Base-by-base conservation (phyloP, 2,329 filamentous ascomycete species). In the Hirsutella thompsonii region DNA sequence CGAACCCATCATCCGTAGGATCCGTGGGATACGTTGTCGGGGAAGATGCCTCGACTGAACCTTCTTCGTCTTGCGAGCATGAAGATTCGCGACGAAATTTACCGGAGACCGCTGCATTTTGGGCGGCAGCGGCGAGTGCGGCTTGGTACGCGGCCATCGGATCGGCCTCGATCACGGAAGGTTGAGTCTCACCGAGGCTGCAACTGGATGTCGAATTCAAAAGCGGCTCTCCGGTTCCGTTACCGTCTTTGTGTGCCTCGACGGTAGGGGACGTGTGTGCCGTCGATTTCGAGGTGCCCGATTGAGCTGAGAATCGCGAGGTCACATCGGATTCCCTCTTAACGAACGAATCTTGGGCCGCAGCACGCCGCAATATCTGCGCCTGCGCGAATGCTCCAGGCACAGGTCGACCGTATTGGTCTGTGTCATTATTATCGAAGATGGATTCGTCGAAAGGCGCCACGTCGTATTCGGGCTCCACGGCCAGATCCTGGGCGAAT, bases 41-140 rank as follows among this genome's bases (percentile, higher is more conserved):
- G 11, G 13, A n/a, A 9, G 39, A n/a, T 8, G 44, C 46, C 9
- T 46, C 44, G 37, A 11, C 23, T 13, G 13, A 18, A 10, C 44
- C 41, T 9, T 53, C 51, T 18, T 53, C 51, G 8, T 56, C 16
- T 26, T 14, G 56, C 1, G 61, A 50, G 8, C 69, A 66, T 13
- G 67, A 69, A 1, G 66, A 65, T 42, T 74, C 70, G 13, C 85
- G 72, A 14, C 75, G 68, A 50, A 94, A 90, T 42, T 84, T 81
- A 3, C 86, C 86, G 30, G 80, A 81, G 1, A 77, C 77, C 19
- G 79, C 82, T 5, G 88, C 87, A 54, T 81, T 72, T 46, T 82
- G 80, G 9, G 87, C 83, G 6, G 88, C 90, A 37, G 83, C 81
- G 2, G 86, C 87, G 4, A 96, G 69, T 1, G 88, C 87, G 40